A percentile compares a stretch with the other conserved stretches of the same genome.
phyloP scores from a whole-genome alignment of 305 asterid genomes.

The Petunia hybrid region DNA sequence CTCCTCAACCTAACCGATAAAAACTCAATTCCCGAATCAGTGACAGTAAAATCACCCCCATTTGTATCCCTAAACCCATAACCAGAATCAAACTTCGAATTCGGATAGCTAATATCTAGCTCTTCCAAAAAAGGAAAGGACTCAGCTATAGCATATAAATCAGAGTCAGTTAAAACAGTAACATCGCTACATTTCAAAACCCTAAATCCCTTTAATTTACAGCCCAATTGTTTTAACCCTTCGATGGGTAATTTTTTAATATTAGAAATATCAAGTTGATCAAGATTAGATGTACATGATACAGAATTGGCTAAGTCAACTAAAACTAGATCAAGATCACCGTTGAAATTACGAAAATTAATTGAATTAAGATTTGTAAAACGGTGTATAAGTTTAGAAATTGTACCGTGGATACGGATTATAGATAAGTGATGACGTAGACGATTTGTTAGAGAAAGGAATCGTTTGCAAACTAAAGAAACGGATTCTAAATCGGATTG shows the following conservation, averaged over 20 bases:
- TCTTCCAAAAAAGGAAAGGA: slow-evolving; percentile 35
- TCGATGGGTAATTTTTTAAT: slow-evolving; percentile 18
- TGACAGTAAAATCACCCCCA: neutral
- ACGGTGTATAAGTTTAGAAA: slow-evolving; percentile 30
- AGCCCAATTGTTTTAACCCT: slow-evolving; percentile 26
- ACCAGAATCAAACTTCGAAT: neutral
- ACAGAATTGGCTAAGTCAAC: slow-evolving; percentile 18
- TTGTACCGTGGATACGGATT: slow-evolving; percentile 10
- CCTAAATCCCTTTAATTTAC: slow-evolving; percentile 30
- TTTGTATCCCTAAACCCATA: neutral
- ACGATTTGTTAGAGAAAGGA: slow-evolving; percentile 31
- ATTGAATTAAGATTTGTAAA: slow-evolving; percentile 32
- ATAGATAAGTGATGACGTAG: slow-evolving; percentile 22
- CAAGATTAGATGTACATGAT: slow-evolving; percentile 4
- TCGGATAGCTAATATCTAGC: slow-evolving; percentile 35
- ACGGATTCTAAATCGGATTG: slow-evolving; percentile 31
- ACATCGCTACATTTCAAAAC: slow-evolving; percentile 33
- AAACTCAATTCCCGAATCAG: slow-evolving; percentile 35
- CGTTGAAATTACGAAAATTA: slow-evolving; percentile 26
- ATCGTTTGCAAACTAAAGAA: slow-evolving; percentile 35
- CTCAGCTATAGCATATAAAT: slow-evolving; percentile 32
- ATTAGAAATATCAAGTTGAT: slow-evolving; percentile 29
- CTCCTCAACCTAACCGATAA: slow-evolving; percentile 23
- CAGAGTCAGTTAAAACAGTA: slow-evolving; percentile 10
- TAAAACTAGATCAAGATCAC: slow-evolving; percentile 10